Evolutionary conservation across 306 rosid genomes (phyloP), one percentile per base, ranked within the genome.

Genomic region (Luffa acutangula): DNA sequence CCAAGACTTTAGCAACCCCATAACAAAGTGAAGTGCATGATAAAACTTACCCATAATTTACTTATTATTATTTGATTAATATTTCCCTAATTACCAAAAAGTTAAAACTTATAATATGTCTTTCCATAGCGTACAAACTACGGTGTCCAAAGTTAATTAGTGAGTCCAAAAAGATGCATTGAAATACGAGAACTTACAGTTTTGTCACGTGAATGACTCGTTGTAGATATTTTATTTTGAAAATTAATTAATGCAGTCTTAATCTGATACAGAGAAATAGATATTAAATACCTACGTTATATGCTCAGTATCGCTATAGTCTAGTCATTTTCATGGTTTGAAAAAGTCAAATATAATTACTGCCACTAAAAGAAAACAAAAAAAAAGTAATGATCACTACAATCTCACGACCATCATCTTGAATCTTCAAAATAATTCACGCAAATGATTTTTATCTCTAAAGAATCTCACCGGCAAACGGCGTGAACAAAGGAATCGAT

Each of bases 401-500:
- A 69, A 62, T 65, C 41, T 21, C 67, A 37, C 13, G 67, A 45
- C 17, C 67, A 79, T 18, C 15, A 79, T 66, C 66, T 52, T 63
- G 57, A 78, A 57, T 58, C 57, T 78, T 62, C 71, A 78, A 58
- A 36, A 77, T 41, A 60, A 77, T 59, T 33, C 31, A 59, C 58
- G 57, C 71, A 20, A 41, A 59, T n/a, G 41, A 76, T 46, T n/a
- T 49, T 14, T 17, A 7, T 14, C n/a, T 15, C 65, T 54, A 11
- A 51, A 14, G 65, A 80, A 82, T 60, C 89, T 88, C 82, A 96
- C 99, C 88, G 98, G 99, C 89, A 96, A 85, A 12, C 81, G 89
- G 83, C 91, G 92, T 80, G 89, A 89, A 80, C 90, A 83, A 74
- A 96, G 81, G 80, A 90, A 93, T 77, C 99, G 98, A 87, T 96